These are phyloP conservation scores for Bruguiera parviflora DNA, from an alignment of 345 rosid genomes.

Conservation along the genomic window DNA sequence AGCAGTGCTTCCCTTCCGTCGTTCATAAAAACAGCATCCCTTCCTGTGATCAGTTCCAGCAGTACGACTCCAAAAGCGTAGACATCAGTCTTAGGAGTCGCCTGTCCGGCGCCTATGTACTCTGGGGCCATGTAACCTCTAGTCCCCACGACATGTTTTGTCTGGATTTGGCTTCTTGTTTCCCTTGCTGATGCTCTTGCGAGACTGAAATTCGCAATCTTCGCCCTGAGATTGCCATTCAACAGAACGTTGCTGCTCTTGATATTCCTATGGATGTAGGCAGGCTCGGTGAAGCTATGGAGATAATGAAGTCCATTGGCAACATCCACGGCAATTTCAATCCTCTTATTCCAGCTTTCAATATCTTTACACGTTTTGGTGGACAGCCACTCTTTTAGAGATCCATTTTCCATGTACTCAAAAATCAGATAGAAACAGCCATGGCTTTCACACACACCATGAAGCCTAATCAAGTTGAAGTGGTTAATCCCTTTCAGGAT, in stretches of 20 bases:
- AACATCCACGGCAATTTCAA: constrained; percentile 45
- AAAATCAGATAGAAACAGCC: constrained; percentile 35
- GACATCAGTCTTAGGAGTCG: constrained; percentile 40
- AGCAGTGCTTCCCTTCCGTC: constrained; percentile 32
- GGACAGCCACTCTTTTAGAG: constrained; percentile 36
- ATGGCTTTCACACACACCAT: constrained; percentile 33
- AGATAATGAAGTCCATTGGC: constrained; percentile 52
- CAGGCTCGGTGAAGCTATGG: constrained; percentile 47
- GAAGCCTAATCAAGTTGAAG: constrained; percentile 42
- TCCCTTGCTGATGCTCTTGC: constrained; percentile 22
- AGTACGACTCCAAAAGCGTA: constrained; percentile 45
- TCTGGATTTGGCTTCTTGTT: background rate
- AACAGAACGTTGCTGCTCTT: constrained; percentile 42
- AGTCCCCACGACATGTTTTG: constrained; percentile 24
- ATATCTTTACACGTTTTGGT: constrained; percentile 12
- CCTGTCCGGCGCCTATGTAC: constrained; percentile 24
- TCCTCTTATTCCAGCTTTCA: constrained; percentile 30
- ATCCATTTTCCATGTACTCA: constrained; percentile 39
- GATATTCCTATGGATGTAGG: constrained; percentile 41
- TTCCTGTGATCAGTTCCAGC: constrained; percentile 43
- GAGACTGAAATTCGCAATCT: constrained; percentile 43
- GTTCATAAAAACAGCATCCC: constrained; percentile 28
- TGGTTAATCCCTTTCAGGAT: constrained; percentile 43
- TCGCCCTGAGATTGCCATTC: constrained; percentile 37
- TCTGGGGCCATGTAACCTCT: constrained; percentile 42